Conservation (phyloP, 495 filamentous ascomycete species). For the Neurospora discreta region DNA sequence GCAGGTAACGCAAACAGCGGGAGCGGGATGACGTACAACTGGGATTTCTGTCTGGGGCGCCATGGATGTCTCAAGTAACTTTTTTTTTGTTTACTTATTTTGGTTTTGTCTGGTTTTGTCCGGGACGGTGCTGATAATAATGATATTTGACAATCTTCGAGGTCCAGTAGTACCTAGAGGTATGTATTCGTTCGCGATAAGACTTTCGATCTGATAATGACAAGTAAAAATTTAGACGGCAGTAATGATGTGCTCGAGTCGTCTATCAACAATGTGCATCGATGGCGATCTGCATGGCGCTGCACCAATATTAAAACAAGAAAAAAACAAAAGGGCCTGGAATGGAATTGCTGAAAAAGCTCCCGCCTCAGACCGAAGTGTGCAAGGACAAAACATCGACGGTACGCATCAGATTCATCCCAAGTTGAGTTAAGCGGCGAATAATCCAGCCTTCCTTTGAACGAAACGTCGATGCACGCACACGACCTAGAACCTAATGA, state of each 20-base stretch:
- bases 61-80: constrained; percentile 13
- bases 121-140: background rate
- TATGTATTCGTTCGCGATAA: background rate
- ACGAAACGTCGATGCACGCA: too few relatives aligned
- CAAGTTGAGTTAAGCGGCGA: background rate
- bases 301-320: background rate
- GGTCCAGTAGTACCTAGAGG: too few relatives aligned
- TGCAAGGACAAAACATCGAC: background rate
- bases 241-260: background rate
- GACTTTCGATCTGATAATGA: background rate
- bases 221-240: background rate
- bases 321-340: background rate
- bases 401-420: background rate
- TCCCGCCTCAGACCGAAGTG: background rate
- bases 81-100: background rate
- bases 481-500: background rate
- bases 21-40: constrained; percentile 15
- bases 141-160: too few relatives aligned
- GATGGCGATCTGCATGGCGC: background rate
- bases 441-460: background rate
- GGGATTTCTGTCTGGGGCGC: constrained; percentile 34
- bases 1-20: background rate
- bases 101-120: background rate
- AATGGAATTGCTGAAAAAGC: background rate
- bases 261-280: background rate